phyloP scores from a whole-genome alignment of 1,139 yeast genomes.

The Hemisphaericaspora lyxosophila region DNA sequence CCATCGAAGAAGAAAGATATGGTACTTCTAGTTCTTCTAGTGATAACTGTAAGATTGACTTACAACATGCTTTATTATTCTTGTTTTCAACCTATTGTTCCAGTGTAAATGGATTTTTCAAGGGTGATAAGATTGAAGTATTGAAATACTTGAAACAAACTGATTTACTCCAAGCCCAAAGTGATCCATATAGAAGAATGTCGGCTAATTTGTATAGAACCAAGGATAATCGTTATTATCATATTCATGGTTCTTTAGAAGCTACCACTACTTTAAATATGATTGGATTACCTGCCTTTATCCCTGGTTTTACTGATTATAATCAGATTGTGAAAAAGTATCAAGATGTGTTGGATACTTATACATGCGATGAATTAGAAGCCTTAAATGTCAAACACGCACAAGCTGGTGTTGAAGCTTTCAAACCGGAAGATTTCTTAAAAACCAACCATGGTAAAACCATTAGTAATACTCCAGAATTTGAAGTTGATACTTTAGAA shows the following conservation, averaged over 20 bases:
- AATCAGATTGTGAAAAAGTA: constrained; percentile 22
- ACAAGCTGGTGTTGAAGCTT: constrained; percentile 31
- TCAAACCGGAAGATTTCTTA: constrained; percentile 25
- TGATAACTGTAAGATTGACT: constrained; percentile 17
- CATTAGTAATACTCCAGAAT: constrained; percentile 20
- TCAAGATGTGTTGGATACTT: constrained; percentile 20
- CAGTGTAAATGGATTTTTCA: constrained; percentile 26
- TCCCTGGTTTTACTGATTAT: constrained; percentile 23
- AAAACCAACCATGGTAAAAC: constrained; percentile 28
- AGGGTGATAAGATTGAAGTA: constrained; percentile 22
- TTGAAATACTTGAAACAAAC: constrained; percentile 22
- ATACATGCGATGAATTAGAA: constrained; percentile 23
- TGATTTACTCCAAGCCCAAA: constrained; percentile 28
- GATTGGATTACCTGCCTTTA: constrained; percentile 31
- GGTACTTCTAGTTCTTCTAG: constrained; percentile 13
- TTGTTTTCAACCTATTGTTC: constrained; percentile 29
- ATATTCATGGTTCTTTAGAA: constrained; percentile 34
- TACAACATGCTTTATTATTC: constrained; percentile 27
- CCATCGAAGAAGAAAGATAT: constrained; percentile 22
- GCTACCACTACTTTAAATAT: constrained; percentile 29
- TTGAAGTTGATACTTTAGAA: constrained; percentile 23
- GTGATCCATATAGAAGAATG: constrained; percentile 29
- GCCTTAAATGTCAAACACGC: constrained; percentile 17
- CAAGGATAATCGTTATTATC: constrained; percentile 28
- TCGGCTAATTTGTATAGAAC: constrained; percentile 33